Percentiles rank a stretch among this genome's conserved stretches.
These are phyloP conservation scores for Sclerotiophoma versabilis DNA, from an alignment of 2,329 filamentous ascomycete genomes.

Conservation along the genomic window DNA sequence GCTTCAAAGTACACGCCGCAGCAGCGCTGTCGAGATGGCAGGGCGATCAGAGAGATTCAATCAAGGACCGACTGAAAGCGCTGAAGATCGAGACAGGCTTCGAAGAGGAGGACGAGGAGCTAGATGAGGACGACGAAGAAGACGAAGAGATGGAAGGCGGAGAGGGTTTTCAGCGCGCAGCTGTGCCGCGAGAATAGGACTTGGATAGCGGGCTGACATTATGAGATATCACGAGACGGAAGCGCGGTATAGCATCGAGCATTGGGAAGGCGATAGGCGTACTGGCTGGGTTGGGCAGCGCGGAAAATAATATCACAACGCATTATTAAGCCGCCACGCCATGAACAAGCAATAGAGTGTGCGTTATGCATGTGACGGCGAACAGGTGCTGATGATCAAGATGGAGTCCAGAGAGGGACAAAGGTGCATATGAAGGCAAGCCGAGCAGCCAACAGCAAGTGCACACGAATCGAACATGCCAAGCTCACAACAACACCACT, in stretches of 20 bases:
- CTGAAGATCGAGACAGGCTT: constrained; percentile 78
- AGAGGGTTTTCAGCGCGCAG: constrained; percentile 38
- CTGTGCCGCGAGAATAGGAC: constrained; percentile 18
- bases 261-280: constrained; percentile 33
- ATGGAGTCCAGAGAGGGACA: not conserved
- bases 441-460: constrained; percentile 1
- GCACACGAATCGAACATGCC: constrained; percentile 4
- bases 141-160: constrained; percentile 51
- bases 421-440: not conserved
- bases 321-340: not conserved
- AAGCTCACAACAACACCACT: not conserved
- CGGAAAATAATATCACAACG: constrained; percentile 13
- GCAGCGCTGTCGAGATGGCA: constrained; percentile 94
- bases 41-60: constrained; percentile 77
- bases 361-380: not conserved
- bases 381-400: not conserved
- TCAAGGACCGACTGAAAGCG: constrained; percentile 78
- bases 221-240: not conserved
- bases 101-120: constrained; percentile 69
- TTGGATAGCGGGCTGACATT: not conserved
- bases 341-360: not conserved
- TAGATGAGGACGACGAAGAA: constrained; percentile 64
- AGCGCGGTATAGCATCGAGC: constrained; percentile 15
- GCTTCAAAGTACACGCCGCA: constrained; percentile 92
- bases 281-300: constrained; percentile 24